Evolutionary conservation across 83 land plant species (phyloP).

Genomic region (Thuja plicata): DNA sequence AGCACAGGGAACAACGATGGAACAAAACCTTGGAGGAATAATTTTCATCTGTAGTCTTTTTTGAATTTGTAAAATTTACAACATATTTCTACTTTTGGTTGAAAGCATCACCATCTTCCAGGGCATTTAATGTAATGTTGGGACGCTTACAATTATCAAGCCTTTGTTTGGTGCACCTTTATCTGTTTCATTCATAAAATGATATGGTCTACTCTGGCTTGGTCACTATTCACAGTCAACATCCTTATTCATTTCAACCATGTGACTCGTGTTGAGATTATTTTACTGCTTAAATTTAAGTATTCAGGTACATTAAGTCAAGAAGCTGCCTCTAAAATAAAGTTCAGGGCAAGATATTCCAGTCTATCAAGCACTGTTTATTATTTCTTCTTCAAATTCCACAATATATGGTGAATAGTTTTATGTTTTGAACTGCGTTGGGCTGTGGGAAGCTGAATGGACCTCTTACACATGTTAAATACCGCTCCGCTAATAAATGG

Average conservation of each 20-base stretch:
- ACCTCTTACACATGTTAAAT: background rate
- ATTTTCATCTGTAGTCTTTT: background rate
- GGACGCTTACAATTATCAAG: background rate
- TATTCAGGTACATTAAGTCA: background rate
- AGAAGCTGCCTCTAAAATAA: background rate
- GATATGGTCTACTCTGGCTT: background rate
- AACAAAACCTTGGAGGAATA: background rate
- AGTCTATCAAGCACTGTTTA: background rate
- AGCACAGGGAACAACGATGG: background rate
- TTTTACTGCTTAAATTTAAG: background rate
- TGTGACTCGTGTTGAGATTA: background rate
- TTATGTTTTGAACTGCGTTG: background rate
- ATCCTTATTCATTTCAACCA: background rate
- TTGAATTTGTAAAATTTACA: background rate
- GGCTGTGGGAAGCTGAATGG: background rate
- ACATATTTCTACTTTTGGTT: background rate
- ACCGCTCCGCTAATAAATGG: background rate
- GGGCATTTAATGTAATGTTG: background rate
- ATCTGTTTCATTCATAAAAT: background rate
- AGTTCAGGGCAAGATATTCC: background rate
- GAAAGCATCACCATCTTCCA: background rate
- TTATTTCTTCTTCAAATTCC: background rate
- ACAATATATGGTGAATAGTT: background rate
- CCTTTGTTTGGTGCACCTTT: background rate
- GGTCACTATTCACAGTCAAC: background rate